Conservation (phyloP, 2,329 filamentous ascomycete genomes). For the Orbilia javanica region DNA sequence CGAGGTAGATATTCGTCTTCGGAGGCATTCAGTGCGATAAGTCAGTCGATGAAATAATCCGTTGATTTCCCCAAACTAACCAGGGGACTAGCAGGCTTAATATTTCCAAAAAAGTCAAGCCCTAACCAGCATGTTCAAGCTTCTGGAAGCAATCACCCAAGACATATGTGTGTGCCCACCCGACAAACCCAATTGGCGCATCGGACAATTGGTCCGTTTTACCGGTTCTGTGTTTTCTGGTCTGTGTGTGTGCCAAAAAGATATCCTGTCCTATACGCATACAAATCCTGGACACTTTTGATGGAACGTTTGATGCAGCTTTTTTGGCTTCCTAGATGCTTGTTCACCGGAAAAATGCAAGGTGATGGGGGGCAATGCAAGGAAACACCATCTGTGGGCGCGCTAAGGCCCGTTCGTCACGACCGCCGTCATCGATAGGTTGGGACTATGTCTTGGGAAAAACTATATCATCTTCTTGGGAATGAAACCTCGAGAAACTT, state of each 20-base stretch:
- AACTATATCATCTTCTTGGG: not conserved
- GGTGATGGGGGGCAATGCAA: not conserved
- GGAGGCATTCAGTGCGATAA: slow-evolving; percentile 30
- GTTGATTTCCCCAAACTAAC: slow-evolving; percentile 10
- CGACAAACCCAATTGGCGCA: slow-evolving; percentile 38
- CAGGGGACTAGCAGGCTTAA: slow-evolving; percentile 11
- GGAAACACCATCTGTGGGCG: slow-evolving; percentile 24
- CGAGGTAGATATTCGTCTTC: slow-evolving; percentile 18
- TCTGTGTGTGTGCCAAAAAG: not conserved
- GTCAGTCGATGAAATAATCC: slow-evolving; percentile 7
- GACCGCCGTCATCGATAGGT: slow-evolving; percentile 9
- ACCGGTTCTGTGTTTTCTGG: slow-evolving; percentile 30
- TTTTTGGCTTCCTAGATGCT: slow-evolving; percentile 37
- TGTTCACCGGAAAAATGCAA: slow-evolving; percentile 57
- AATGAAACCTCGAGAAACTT: slow-evolving; percentile 1
- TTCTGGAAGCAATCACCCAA: slow-evolving; percentile 31
- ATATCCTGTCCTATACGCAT: not conserved
- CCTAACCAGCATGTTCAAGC: slow-evolving; percentile 26
- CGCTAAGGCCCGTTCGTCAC: slow-evolving; percentile 30
- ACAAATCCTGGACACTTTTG: slow-evolving; percentile 35
- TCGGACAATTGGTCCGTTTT: slow-evolving; percentile 52
- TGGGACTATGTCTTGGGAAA: not conserved
- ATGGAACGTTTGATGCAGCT: slow-evolving; percentile 32
- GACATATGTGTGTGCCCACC: slow-evolving; percentile 12
- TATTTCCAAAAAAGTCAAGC: not conserved